phyloP scores from a whole-genome alignment of 1,284 basidiomycete species.

The Cryptococcus sp. region DNA sequence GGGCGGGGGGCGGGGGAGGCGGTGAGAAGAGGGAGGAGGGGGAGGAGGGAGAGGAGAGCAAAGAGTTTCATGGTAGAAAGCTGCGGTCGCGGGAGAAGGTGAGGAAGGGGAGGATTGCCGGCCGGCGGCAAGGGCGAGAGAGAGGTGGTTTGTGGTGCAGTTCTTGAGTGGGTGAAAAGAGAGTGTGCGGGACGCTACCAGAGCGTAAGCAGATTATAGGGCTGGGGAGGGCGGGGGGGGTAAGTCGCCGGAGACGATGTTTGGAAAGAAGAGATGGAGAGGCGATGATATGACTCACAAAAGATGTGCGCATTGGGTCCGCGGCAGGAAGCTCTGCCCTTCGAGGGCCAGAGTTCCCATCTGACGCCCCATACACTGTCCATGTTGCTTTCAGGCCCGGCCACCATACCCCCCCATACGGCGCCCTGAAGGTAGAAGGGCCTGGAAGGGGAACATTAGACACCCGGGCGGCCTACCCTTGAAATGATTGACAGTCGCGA shows the following conservation, averaged over 20 bases:
- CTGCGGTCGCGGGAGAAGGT: background rate
- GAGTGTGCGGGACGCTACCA: slow-evolving; percentile 7
- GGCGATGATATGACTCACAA: background rate
- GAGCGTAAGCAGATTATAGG: background rate
- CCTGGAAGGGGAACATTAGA: too few species aligned
- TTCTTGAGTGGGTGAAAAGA: background rate
- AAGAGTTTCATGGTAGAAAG: slow-evolving; percentile 16
- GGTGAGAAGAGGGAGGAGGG: slow-evolving; percentile 13
- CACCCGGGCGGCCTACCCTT: too few species aligned
- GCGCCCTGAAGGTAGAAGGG: too few species aligned
- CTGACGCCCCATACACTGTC: too few species aligned
- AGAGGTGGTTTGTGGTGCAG: background rate
- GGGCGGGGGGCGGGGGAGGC: slow-evolving; percentile 4
- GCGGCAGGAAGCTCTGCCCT: too few species aligned
- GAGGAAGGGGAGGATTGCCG: slow-evolving; percentile 2
- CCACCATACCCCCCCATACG: too few species aligned
- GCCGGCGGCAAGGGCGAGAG: slow-evolving; percentile 14
- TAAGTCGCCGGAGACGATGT: background rate
- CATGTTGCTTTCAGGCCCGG: too few species aligned
- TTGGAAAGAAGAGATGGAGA: background rate
- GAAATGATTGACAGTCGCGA: too few species aligned
- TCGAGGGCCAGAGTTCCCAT: too few species aligned
- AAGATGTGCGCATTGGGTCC: too few species aligned
- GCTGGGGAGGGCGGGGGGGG: too few species aligned
- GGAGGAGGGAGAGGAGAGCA: slow-evolving; percentile 13